Evolutionary conservation across 2,329 filamentous ascomycete genomes (phyloP).

Genomic region (Harringtonia aguacate): DNA sequence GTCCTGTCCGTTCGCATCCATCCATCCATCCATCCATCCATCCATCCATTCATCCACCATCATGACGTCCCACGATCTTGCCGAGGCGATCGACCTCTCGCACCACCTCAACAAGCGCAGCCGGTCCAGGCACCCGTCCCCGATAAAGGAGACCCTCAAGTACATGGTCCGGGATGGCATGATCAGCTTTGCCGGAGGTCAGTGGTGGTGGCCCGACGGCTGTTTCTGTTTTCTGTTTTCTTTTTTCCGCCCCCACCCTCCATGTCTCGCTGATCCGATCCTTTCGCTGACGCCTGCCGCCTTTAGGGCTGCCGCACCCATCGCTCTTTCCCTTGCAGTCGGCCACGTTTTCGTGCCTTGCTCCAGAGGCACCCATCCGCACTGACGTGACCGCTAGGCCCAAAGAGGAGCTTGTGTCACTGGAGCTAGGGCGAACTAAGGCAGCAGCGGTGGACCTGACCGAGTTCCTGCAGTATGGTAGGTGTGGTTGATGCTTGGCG

Average conservation of each 20-base stretch:
- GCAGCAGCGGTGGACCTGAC: slow-evolving; percentile 1
- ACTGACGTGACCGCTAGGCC: not conserved
- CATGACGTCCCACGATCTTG: not conserved
- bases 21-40: not conserved
- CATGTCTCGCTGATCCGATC: too few species aligned
- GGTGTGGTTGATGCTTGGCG: too few species aligned
- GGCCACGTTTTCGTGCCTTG: not conserved
- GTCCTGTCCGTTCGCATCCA: not conserved
- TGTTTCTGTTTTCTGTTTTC: not conserved
- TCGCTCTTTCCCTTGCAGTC: slow-evolving; percentile 17
- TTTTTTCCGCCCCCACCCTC: too few species aligned
- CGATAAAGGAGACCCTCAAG: too few species aligned
- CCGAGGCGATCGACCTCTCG: slow-evolving; percentile 12
- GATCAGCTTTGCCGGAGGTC: slow-evolving; percentile 21
- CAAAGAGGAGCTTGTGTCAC: not conserved
- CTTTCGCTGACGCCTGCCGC: not conserved
- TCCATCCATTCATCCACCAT: too few species aligned
- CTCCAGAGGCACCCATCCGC: not conserved
- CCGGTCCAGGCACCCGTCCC: slow-evolving; percentile 18
- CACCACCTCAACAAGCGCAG: slow-evolving; percentile 21
- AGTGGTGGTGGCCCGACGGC: not conserved
- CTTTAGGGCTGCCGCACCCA: slow-evolving; percentile 17
- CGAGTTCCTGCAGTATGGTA: slow-evolving; percentile 9
- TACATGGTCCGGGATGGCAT: slow-evolving; percentile 24
- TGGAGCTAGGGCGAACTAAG: not conserved